Percentiles rank a stretch among this genome's conserved stretches.
Conservation (phyloP, 768 basidiomycete genomes). For the Russula abietina region DNA sequence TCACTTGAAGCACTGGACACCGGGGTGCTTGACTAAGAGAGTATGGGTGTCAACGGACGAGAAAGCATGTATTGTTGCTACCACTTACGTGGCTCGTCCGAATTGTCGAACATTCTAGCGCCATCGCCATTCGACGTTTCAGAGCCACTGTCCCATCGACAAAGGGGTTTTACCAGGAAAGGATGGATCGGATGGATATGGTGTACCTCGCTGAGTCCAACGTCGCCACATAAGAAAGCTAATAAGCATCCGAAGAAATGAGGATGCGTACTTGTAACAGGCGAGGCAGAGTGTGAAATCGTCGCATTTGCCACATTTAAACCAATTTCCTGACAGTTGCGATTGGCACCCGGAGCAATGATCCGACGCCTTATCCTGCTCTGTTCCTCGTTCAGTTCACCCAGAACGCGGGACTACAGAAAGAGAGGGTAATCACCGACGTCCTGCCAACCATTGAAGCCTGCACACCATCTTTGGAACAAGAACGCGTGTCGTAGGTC, state of each 20-base stretch:
- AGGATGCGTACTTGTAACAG: constrained; percentile 61
- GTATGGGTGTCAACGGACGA: constrained; percentile 1
- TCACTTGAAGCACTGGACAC: constrained; percentile 23
- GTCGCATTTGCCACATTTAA: constrained; percentile 78
- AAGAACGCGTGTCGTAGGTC: constrained; percentile 77
- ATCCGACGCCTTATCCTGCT: constrained; percentile 64
- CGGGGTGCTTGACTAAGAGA: constrained; percentile 21
- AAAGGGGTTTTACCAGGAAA: constrained; percentile 59
- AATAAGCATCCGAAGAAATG: neutral
- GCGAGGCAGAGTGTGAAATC: constrained; percentile 77
- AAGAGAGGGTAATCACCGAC: constrained; percentile 54
- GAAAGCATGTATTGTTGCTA: neutral
- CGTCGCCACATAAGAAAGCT: constrained; percentile 13
- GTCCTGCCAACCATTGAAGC: constrained; percentile 75
- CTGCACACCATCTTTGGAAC: constrained; percentile 71
- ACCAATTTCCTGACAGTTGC: constrained; percentile 55
- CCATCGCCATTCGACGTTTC: constrained; percentile 29
- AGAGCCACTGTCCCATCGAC: constrained; percentile 38
- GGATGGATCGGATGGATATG: constrained; percentile 87
- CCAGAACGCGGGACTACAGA: constrained; percentile 5
- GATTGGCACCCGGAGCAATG: constrained; percentile 80
- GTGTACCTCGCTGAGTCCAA: constrained; percentile 64
- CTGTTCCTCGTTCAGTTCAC: constrained; percentile 34
- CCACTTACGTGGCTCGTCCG: constrained; percentile 22
- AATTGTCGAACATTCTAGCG: constrained; percentile 18